Evolutionary conservation across 345 rosid genomes (phyloP), one percentile per base, ranked within the genome.

Genomic region (Populus simonii): DNA sequence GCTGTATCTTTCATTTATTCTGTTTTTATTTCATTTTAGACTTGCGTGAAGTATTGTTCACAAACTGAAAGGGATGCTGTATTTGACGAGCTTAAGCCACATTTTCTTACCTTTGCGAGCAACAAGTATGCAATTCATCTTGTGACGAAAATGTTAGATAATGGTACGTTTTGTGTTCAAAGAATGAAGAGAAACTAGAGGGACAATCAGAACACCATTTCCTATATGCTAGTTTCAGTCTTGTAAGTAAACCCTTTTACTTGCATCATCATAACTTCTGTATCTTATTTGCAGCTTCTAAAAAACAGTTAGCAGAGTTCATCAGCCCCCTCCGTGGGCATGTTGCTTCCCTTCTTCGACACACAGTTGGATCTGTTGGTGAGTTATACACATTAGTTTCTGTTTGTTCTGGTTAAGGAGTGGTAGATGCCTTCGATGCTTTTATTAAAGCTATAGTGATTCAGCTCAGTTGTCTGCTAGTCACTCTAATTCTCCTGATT

Each of bases 311-410:
- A 53, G 77, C 89, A 23, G 89, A 80, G 73, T 83, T 92, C 87
- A 87, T 96, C 74, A 90, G 94, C 79, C 83, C 84, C 62, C 92
- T 94, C 67, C 92, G 84, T 55, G 99, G 98, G 74, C 89, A 87
- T 79, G 94, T 88, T 72, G 96, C 97, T 33, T 18, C 87, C 66
- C 93, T 91, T 78, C 97, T 96, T 72, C 90, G 98, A 38, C 95
- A 96, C 81, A 86, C 87, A 92, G 94, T 91, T 84, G 99, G 97
- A 80, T 94, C 98, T 69, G 88, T 89, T 80, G 97, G 99, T 96
- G 90, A 66, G 93, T 84, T 63, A 18, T 18, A 18, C 49, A 2
- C 29, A 25, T 55, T 20, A 33, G 4, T 47, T 51, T 47, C n/a
- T 22, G 17, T 39, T 66, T 23, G 55, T 62, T 57, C 16, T 13